Evolutionary conservation across 345 rosid species (phyloP), one percentile per base, ranked within the genome.

Genomic region (Balakata baccata): DNA sequence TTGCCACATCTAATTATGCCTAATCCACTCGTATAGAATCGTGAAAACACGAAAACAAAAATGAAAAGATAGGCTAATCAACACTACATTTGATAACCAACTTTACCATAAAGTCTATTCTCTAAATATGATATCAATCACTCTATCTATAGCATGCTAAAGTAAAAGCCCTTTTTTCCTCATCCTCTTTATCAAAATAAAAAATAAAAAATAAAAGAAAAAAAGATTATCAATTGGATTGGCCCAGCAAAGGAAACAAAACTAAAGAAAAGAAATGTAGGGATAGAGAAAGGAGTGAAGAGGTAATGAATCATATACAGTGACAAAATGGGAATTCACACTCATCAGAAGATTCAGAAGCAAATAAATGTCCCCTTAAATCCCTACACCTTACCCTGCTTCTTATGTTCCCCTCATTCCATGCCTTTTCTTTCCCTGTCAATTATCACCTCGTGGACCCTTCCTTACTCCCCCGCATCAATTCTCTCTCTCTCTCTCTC

Each of bases 331-430:
- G 74, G 23, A 74, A 64, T 5, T 67, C 74, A 38, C 23, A 17
- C 64, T 66, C 75, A 54, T 74, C 73, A 79, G 77, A 76, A 73
- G 64, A 57, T 67, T 75, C 79, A 77, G 85, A 81, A 75, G 71
- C 51, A 20, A 67, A 68, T 89, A 20, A 67, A 68, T 89, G 95
- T 89, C 85, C 76, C 95, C 89, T 83, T 80, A 52, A 77, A 82
- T 75, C 89, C 95, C 89, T 78, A 86, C 97, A 89, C 9, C 53
- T 23, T 56, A 43, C 77, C 64, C 91, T 81, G 91, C 78, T 80
- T 78, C 88, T 67, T 75, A 14, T 86, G 88, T 69, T 38, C 75
- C 79, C 85, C 75, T 69, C 68, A 29, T 56, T 51, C 6, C 20
- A 29, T 74, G 81, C 84, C 75, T 72, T 7, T 79, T 66, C 75